These are phyloP conservation scores for Gyrodon lividus DNA, from an alignment of 768 basidiomycete species.

Conservation along the genomic window DNA sequence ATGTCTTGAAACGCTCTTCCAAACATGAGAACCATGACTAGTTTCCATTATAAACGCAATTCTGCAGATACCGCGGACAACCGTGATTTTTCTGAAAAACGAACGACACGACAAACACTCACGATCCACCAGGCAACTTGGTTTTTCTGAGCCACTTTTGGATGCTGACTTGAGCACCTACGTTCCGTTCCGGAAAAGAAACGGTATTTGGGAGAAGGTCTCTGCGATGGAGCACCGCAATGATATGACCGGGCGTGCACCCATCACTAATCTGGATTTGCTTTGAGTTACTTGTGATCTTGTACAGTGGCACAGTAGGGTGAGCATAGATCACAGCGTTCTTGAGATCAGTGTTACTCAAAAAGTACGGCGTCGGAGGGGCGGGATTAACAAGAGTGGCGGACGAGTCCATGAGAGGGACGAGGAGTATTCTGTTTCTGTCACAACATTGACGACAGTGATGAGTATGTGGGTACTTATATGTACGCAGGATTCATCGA, in stretches of 20 bases:
- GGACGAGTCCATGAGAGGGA: slow-evolving; percentile 27
- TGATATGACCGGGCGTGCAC: slow-evolving; percentile 7
- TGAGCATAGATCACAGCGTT: slow-evolving; percentile 19
- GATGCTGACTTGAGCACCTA: slow-evolving; percentile 11
- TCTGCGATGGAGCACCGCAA: slow-evolving; percentile 27
- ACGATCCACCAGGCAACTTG: slow-evolving; percentile 25
- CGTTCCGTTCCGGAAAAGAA: slow-evolving; percentile 22
- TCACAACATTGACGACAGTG: too few species aligned
- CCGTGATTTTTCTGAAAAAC: neutral
- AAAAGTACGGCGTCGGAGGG: slow-evolving; percentile 29
- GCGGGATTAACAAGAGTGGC: slow-evolving; percentile 24
- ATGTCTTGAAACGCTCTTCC: slow-evolving; percentile 24
- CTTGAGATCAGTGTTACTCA: slow-evolving; percentile 19
- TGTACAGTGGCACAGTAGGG: slow-evolving; percentile 25
- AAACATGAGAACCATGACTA: slow-evolving; percentile 23
- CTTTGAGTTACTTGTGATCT: slow-evolving; percentile 19
- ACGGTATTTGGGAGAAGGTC: slow-evolving; percentile 28
- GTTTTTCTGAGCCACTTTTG: slow-evolving; percentile 30
- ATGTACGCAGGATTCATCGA: neutral
- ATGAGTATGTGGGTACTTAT: neutral
- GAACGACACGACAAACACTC: slow-evolving; percentile 2
- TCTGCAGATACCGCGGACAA: slow-evolving; percentile 6
- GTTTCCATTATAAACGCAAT: slow-evolving; percentile 22
- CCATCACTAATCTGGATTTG: slow-evolving; percentile 17
- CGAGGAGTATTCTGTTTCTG: neutral